Base-by-base conservation (phyloP, 176 grass and related monocot species). In the Echinochloa phyllopogon region DNA sequence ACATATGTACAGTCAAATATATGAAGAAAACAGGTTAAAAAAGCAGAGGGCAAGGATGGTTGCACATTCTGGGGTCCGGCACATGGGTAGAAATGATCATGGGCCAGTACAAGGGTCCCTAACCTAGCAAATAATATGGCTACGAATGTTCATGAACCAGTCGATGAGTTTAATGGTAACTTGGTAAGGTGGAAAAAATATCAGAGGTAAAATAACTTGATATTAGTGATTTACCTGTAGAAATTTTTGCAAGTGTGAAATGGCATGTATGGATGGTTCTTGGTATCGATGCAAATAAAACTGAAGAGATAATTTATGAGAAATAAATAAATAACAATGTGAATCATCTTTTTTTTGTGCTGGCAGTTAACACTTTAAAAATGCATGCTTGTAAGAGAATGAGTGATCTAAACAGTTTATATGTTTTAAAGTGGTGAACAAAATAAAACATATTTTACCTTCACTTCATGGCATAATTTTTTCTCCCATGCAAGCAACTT, bases 401-500 rank as follows among this genome's bases (percentile, higher is more conserved):
- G 25, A 56, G 64, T 24, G 48, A 27, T 3, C 8, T 15, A 27
- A 67, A 67, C 44, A 12, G 48, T 76, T 33, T 69, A 44, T 69
- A 44, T 49, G 56, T n/a, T 75, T 40, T 27, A 29, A 40, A 82
- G 10, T 59, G 60, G 14, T 76, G 25, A 74, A 65, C 25, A 67
- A 67, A 6, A 87, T 73, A 77, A 27, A 15, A 75, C 7, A 74
- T 36, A 18, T 25, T 74, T 79, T 88, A 95, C 96, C 93, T 92
- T 96, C 44, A 96, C 91, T 92, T 99, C 96, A 79, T 99, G 89
- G 60, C 82, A 96, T 29, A 99, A 65, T 71, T 99, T 99, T 90
- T 90, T 94, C 87, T 96, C 96, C 96, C 93, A 95, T 76, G 96
- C 89, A 86, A 90, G 90, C 75, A 99, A 86, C 88, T 99, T 99